A percentile compares a stretch with the other conserved stretches of the same genome.
phyloP scores from a whole-genome alignment of 2,329 filamentous ascomycete genomes.

The Trichoderma citrinoviride region DNA sequence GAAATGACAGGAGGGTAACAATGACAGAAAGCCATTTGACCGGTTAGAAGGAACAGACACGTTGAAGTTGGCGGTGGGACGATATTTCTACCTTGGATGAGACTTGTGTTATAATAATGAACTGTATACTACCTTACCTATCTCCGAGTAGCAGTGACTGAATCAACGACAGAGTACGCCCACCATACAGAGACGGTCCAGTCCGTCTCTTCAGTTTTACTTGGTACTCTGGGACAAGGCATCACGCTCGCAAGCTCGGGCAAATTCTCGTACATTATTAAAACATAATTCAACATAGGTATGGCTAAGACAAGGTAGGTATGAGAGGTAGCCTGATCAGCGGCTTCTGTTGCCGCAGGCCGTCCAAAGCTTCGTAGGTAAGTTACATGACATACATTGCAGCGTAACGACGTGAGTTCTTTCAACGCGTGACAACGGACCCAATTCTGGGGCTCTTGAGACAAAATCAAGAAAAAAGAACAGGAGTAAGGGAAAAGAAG shows the following conservation, averaged over 20 bases:
- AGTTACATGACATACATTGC: conserved; percentile 20
- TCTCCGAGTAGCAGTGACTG: no score
- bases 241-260: neutral
- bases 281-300: neutral
- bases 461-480: conserved; percentile 1
- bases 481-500: neutral
- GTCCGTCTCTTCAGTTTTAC: no score
- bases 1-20: neutral
- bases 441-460: conserved; percentile 11
- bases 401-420: conserved; percentile 15
- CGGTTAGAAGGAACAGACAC: neutral
- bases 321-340: neutral
- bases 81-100: no score
- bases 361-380: neutral
- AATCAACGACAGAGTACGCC: no score
- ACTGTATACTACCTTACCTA: no score
- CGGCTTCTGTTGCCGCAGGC: neutral
- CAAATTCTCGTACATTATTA: neutral
- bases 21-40: neutral
- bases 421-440: conserved; percentile 12
- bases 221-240: no score
- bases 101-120: no score
- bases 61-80: neutral
- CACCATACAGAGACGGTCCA: no score
- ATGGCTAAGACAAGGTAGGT: neutral